These are phyloP conservation scores for Calonectria ilicicola DNA, from an alignment of 2,329 filamentous ascomycete species.

Conservation along the genomic window DNA sequence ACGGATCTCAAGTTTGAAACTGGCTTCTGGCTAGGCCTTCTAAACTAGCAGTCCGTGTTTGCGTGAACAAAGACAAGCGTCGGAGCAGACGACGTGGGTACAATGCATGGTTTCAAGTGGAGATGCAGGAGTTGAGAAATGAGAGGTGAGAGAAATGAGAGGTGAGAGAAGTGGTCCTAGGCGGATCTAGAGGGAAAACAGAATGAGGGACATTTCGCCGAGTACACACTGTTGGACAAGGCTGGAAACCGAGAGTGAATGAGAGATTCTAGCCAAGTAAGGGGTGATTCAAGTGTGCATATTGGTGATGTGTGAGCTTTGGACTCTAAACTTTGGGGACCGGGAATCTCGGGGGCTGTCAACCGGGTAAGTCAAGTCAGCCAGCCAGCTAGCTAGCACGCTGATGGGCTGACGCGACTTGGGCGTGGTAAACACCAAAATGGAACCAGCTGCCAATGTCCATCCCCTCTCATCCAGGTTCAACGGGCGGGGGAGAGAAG, in stretches of 20 bases:
- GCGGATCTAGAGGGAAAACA: neutral
- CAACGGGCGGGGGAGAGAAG: conserved; percentile 15
- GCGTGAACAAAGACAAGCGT: neutral
- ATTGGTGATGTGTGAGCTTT: neutral
- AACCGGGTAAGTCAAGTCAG: neutral
- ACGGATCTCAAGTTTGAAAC: neutral
- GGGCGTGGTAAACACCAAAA: neutral
- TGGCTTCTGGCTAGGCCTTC: neutral
- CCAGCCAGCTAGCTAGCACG: neutral
- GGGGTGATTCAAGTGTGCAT: neutral
- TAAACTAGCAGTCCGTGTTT: neutral
- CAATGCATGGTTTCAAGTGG: conserved; percentile 7
- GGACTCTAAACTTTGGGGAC: neutral
- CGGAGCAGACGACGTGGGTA: neutral
- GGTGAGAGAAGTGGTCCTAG: conserved; percentile 1
- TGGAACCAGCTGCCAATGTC: neutral
- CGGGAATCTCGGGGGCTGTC: neutral
- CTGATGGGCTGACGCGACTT: neutral
- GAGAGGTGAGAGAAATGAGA: conserved; percentile 12
- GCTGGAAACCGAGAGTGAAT: neutral
- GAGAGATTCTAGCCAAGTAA: neutral
- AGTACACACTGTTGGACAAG: neutral
- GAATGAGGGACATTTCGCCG: conserved; percentile 9
- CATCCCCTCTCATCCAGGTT: neutral
- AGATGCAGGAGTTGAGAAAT: neutral